Percentiles rank a stretch among this genome's conserved stretches.
These are phyloP conservation scores for Taxillus chinensis DNA, from an alignment of 164 flowering plant genomes.

Conservation along the genomic window DNA sequence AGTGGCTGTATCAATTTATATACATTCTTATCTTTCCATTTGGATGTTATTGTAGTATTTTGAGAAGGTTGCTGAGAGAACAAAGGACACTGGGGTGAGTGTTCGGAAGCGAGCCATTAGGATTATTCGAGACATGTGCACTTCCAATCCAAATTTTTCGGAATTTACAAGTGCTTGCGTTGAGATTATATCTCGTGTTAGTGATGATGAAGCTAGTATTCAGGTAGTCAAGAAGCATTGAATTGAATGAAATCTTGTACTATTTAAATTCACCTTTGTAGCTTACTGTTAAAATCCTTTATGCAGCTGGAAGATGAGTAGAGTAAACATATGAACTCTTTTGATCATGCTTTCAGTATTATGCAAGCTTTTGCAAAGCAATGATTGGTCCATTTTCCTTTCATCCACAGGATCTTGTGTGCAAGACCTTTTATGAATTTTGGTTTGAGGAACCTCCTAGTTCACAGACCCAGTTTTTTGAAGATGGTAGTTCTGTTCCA, in stretches of 20 bases:
- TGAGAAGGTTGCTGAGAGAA: conserved; percentile 91
- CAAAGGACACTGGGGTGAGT: conserved; percentile 96
- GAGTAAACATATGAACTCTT: background rate
- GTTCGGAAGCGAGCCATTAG: conserved; percentile 96
- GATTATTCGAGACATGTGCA: conserved; percentile 94
- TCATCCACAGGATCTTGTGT: conserved; percentile 76
- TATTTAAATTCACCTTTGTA: background rate
- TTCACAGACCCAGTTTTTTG: conserved; percentile 42
- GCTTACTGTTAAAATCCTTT: background rate
- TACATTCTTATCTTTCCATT: background rate
- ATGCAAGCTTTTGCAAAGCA: background rate
- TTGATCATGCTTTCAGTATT: no score
- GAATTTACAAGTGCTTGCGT: conserved; percentile 74
- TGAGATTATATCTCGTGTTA: conserved; percentile 84
- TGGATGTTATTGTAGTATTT: conserved; percentile 53
- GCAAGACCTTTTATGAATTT: conserved; percentile 96
- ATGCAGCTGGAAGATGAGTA: background rate
- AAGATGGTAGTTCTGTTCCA: conserved; percentile 86
- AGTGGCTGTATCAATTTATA: background rate
- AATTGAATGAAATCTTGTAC: background rate
- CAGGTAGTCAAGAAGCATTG: conserved; percentile 44
- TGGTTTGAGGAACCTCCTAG: conserved; percentile 93
- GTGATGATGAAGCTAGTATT: conserved; percentile 91
- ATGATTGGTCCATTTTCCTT: background rate
- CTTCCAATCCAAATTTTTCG: conserved; percentile 61